Conservation (phyloP, 2,329 filamentous ascomycete species). For the Fusarium oligoseptatum region DNA sequence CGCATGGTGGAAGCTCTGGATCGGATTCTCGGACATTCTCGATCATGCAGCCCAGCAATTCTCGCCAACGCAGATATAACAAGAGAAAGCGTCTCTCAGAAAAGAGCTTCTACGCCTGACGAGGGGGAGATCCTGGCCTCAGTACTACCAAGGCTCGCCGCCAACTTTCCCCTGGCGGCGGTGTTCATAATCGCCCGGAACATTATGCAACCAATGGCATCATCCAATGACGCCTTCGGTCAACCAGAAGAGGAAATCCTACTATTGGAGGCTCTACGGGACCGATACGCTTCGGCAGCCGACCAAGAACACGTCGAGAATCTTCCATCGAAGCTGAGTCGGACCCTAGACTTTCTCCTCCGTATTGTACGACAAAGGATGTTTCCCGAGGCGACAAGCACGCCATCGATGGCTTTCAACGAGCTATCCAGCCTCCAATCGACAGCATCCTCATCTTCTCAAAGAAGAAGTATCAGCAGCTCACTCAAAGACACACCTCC, state of each 20-base stretch:
- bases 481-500: slow-evolving; percentile 43
- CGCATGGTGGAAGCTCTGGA: slow-evolving; percentile 29
- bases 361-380: slow-evolving; percentile 38
- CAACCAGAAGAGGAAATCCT: slow-evolving; percentile 43
- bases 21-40: slow-evolving; percentile 25
- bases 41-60: not conserved
- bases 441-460: slow-evolving; percentile 38
- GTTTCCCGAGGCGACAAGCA: slow-evolving; percentile 20
- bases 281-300: slow-evolving; percentile 31
- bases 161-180: slow-evolving; percentile 41
- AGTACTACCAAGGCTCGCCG: slow-evolving; percentile 33
- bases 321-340: slow-evolving; percentile 37
- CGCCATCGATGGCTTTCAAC: slow-evolving; percentile 42
- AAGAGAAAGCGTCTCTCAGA: not conserved
- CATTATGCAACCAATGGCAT: slow-evolving; percentile 34
- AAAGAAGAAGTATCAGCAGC: slow-evolving; percentile 28
- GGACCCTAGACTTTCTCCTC: slow-evolving; percentile 30
- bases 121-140: slow-evolving; percentile 19
- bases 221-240: slow-evolving; percentile 9
- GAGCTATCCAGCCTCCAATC: slow-evolving; percentile 43
- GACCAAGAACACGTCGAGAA: slow-evolving; percentile 39
- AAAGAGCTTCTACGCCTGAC: not conserved
- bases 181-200: slow-evolving; percentile 38
- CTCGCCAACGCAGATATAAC: not conserved
- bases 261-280: slow-evolving; percentile 42